phyloP scores from a whole-genome alignment of 75 land plant genomes.

The Larix kaempferi region DNA sequence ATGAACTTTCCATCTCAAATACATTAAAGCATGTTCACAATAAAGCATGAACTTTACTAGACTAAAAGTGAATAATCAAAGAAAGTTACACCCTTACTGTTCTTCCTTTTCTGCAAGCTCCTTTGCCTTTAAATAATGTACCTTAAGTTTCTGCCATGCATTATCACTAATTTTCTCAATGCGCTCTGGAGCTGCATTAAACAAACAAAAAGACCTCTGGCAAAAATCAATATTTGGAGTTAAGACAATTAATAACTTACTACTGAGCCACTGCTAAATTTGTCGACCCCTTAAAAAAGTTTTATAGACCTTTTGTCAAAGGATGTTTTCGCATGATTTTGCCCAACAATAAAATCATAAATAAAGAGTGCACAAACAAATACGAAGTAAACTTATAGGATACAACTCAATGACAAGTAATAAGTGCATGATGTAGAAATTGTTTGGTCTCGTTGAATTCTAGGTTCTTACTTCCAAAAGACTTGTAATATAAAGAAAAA shows the following conservation, averaged over 20 bases:
- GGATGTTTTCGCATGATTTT: background rate
- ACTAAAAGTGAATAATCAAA: background rate
- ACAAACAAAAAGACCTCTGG: background rate
- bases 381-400: background rate
- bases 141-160: background rate
- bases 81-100: background rate
- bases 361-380: background rate
- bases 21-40: background rate
- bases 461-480: background rate
- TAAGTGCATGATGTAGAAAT: background rate
- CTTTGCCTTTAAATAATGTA: background rate
- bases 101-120: conserved; percentile 7
- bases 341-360: background rate
- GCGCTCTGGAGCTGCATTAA: background rate
- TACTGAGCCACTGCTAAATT: background rate
- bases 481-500: background rate
- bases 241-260: background rate
- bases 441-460: background rate
- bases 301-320: background rate
- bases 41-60: background rate
- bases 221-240: background rate
- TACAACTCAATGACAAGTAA: background rate
- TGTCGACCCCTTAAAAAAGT: background rate
- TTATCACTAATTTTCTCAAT: background rate
- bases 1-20: conserved; percentile 1